Percentiles rank a stretch among this genome's conserved stretches.
Conservation (phyloP, 768 basidiomycete genomes). For the Macrolepiota albuminosa region DNA sequence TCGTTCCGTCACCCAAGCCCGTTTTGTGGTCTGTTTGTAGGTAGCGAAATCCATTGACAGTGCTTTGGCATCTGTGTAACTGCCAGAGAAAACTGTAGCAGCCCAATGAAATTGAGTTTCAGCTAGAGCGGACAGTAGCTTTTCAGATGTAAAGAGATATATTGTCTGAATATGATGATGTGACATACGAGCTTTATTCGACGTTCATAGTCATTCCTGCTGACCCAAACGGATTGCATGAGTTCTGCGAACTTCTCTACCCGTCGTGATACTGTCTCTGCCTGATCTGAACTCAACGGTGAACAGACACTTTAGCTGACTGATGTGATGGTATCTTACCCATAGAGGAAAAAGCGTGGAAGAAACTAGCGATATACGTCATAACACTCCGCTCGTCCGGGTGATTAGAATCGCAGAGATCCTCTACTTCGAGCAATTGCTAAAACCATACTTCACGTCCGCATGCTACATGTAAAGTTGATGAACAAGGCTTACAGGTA, state of each 20-base stretch:
- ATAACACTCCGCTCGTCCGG: constrained; percentile 97
- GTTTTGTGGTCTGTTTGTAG: constrained; percentile 85
- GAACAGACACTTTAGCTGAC: background rate
- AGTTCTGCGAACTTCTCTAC: constrained; percentile 96
- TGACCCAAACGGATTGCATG: constrained; percentile 88
- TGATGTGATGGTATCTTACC: constrained; percentile 39
- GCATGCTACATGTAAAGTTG: background rate
- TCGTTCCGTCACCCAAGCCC: constrained; percentile 84
- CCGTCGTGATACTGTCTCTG: constrained; percentile 88
- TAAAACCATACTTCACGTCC: constrained; percentile 22
- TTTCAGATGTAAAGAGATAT: background rate
- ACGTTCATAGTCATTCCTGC: constrained; percentile 88
- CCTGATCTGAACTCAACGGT: constrained; percentile 61
- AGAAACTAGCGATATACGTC: constrained; percentile 97
- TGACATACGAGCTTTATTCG: constrained; percentile 63
- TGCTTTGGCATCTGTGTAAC: constrained; percentile 77
- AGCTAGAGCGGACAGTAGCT: constrained; percentile 66
- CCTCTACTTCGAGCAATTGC: constrained; percentile 96
- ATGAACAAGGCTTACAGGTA: constrained; percentile 60
- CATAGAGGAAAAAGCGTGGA: constrained; percentile 98
- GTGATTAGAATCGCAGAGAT: constrained; percentile 80
- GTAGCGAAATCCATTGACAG: constrained; percentile 66
- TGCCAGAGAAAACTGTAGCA: constrained; percentile 58
- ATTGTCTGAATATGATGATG: background rate
- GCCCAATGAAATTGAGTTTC: constrained; percentile 70